Base-by-base conservation (phyloP, 495 filamentous ascomycete species). In the Penicillium lagena region DNA sequence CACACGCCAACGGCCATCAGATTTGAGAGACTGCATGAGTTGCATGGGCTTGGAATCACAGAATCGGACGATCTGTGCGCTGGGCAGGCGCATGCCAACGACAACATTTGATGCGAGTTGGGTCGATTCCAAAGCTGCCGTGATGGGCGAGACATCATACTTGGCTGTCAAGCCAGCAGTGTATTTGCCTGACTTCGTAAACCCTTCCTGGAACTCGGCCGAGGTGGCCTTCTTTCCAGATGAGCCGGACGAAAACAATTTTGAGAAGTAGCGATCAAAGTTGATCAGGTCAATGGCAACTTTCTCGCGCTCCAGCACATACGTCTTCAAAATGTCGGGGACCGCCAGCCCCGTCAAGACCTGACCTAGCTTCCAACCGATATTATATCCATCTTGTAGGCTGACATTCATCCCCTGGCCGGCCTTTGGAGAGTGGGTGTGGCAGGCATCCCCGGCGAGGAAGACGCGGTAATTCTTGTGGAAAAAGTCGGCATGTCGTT, bases 361-460 rank as follows among this genome's bases (percentile, higher is more conserved):
- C 22, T 75, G 60, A 1, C 77, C 83, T 5, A 93, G 67, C 62
- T 93, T 90, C 87, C 86, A 90, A 13, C 86, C 86, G 31, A 90
- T 77, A 44, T 93, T 90, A 52, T 74, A 70, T 10, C 69, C 64
- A 45, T 80, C 73, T 48, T 76, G 72, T 47, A 73, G 53, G 50
- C 63, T 64, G 38, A 71, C 65, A 45, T 70, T 69, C 75, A 79
- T 68, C 9, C 66, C 70, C 49, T 83, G 79, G 1, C 79, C 79
- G 11, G 78, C 79, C 58, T 82, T 81, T 1, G 79, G 79, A 10
- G 75, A 74, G 49, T 83, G 79, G 9, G 77, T 83, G 42, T 83
- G 79, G 51, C 77, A 80, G 11, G 75, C 77, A 56, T 83, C 79
- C 10, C 79, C 79, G 7, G 71, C 72, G 14, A 83, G 59, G 53